A percentile compares a stretch with the other conserved stretches of the same genome.
Evolutionary conservation across 306 rosid genomes (phyloP).

Genomic region (Glycine tomentella): DNA sequence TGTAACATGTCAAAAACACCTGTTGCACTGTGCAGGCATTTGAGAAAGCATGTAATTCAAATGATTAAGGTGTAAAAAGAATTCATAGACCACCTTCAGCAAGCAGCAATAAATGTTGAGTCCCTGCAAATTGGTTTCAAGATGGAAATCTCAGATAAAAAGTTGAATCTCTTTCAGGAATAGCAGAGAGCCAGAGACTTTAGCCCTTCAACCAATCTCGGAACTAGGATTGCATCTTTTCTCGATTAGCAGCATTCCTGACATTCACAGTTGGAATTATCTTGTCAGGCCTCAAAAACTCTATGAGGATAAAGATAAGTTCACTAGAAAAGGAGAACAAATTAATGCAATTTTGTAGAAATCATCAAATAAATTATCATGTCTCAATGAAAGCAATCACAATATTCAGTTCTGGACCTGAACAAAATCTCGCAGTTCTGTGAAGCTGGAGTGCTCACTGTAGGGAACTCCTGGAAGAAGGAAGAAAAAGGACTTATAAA

Average conservation of each 20-base stretch:
- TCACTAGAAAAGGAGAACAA: conserved; percentile 2
- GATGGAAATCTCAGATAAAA: too few species aligned
- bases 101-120: background rate
- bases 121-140: too few species aligned
- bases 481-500: conserved; percentile 40
- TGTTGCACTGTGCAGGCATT: conserved; percentile 6
- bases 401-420: conserved; percentile 50
- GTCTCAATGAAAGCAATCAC: background rate
- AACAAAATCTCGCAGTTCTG: conserved; percentile 62
- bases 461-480: conserved; percentile 63
- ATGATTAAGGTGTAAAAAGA: background rate
- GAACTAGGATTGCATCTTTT: conserved; percentile 67
- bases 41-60: conserved; percentile 26
- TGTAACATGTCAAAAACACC: conserved; percentile 14
- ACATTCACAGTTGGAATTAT: conserved; percentile 65
- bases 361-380: conserved; percentile 5
- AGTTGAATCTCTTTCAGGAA: background rate
- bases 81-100: conserved; percentile 31
- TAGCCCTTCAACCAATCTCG: conserved; percentile 57
- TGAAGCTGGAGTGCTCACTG: conserved; percentile 72
- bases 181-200: conserved; percentile 9
- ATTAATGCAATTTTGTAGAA: too few species aligned
- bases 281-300: conserved; percentile 66
- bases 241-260: conserved; percentile 55
- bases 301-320: conserved; percentile 33